Conservation (phyloP, 176 grass and related monocot species). For the Eragrostis nindensis region DNA sequence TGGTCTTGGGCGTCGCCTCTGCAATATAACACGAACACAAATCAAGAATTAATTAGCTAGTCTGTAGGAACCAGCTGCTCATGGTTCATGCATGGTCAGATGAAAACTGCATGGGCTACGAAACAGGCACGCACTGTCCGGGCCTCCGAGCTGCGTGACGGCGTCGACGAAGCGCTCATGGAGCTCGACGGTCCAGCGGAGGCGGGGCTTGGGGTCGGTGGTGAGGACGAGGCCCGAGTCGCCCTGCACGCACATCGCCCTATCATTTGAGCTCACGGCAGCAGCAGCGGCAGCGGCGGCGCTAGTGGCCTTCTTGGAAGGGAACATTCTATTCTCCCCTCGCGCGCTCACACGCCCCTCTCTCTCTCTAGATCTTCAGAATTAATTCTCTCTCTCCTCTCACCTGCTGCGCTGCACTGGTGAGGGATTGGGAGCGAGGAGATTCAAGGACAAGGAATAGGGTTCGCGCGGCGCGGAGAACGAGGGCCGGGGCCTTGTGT, state of each 20-base stretch:
- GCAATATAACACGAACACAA: not conserved
- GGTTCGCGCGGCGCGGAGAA: slow-evolving; percentile 60
- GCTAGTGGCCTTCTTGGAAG: slow-evolving; percentile 79
- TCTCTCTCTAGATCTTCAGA: slow-evolving; percentile 52
- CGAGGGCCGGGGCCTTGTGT: slow-evolving; percentile 29
- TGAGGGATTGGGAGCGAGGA: slow-evolving; percentile 62
- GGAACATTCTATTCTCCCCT: slow-evolving; percentile 78
- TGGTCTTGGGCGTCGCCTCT: slow-evolving; percentile 99
- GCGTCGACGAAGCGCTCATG: slow-evolving; percentile 99
- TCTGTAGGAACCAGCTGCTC: not conserved
- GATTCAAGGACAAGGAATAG: slow-evolving; percentile 99
- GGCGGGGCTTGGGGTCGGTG: slow-evolving; percentile 97
- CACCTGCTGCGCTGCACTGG: slow-evolving; percentile 23
- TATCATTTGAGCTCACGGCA: slow-evolving; percentile 69
- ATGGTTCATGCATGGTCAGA: not conserved
- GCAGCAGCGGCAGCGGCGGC: slow-evolving; percentile 28
- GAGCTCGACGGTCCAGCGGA: slow-evolving; percentile 98
- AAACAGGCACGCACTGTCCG: slow-evolving; percentile 63
- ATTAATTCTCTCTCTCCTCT: slow-evolving; percentile 62
- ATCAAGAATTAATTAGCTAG: not conserved
- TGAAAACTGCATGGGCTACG: not conserved
- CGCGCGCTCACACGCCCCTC: not conserved
- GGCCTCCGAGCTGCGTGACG: slow-evolving; percentile 94
- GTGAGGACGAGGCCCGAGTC: slow-evolving; percentile 92
- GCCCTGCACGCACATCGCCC: slow-evolving; percentile 64